Conservation (phyloP, 140 eudicot species). For the Stevia rebaudiana region DNA sequence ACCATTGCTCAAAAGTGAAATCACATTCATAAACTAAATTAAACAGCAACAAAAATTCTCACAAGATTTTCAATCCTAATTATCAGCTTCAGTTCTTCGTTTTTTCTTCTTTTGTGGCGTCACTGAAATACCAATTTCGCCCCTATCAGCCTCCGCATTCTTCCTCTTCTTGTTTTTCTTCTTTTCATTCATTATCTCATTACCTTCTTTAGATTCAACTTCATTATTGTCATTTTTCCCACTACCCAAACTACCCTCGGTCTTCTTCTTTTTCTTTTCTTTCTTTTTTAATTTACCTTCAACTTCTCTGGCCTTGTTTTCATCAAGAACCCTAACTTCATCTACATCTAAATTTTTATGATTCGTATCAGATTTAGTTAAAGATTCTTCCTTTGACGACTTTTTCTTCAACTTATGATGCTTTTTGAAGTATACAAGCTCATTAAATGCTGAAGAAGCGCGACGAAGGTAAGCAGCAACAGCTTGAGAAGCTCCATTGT, state of each 20-base stretch:
- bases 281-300: conserved; percentile 25
- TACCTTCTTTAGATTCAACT: conserved; percentile 2
- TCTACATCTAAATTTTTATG: conserved; percentile 12
- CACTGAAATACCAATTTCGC: conserved; percentile 10
- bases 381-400: background rate
- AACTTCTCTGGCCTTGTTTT: background rate
- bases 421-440: conserved; percentile 37
- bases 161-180: conserved; percentile 32
- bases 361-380: conserved; percentile 8
- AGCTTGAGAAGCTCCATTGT: conserved; percentile 45
- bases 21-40: conserved; percentile 8
- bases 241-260: conserved; percentile 21
- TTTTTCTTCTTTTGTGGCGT: conserved; percentile 23
- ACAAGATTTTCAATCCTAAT: conserved; percentile 11
- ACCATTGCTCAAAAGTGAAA: conserved; percentile 3
- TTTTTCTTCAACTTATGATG: conserved; percentile 23
- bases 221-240: background rate
- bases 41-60: conserved; percentile 20
- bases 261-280: conserved; percentile 21
- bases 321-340: conserved; percentile 2
- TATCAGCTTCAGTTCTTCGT: conserved; percentile 27
- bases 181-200: conserved; percentile 12
- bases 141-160: conserved; percentile 27
- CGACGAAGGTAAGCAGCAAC: conserved; percentile 41
- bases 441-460: conserved; percentile 35